Percentiles rank a stretch among this genome's conserved stretches.
Evolutionary conservation across 345 rosid genomes (phyloP).

Genomic region (Populus deltoides): DNA sequence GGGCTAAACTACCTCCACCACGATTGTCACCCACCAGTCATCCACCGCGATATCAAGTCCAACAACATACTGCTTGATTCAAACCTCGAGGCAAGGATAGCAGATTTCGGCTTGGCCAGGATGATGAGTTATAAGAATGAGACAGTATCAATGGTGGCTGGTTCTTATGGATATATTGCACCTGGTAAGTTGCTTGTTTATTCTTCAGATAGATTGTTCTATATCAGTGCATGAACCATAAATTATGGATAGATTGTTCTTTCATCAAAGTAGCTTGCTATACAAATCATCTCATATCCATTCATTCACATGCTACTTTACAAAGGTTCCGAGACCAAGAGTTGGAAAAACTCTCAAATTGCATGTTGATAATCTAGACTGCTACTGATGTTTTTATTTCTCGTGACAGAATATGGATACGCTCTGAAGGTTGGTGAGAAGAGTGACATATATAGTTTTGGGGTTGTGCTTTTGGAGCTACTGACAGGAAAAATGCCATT

Average conservation of each 20-base stretch:
- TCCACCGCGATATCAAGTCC: slow-evolving; percentile 88
- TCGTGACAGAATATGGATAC: slow-evolving; percentile 72
- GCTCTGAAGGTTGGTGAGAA: slow-evolving; percentile 78
- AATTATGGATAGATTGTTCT: background rate
- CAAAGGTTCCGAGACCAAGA: background rate
- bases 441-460: slow-evolving; percentile 83
- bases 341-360: slow-evolving; percentile 47
- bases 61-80: slow-evolving; percentile 82
- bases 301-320: background rate
- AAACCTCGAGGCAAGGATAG: slow-evolving; percentile 80
- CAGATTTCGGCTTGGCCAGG: slow-evolving; percentile 91
- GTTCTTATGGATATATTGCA: slow-evolving; percentile 95
- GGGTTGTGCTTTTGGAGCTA: slow-evolving; percentile 77
- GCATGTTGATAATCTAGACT: slow-evolving; percentile 51
- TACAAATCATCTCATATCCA: background rate
- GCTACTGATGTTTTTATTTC: slow-evolving; percentile 36
- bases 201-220: slow-evolving; percentile 38
- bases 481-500: slow-evolving; percentile 78
- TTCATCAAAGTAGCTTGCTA: background rate
- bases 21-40: slow-evolving; percentile 80
- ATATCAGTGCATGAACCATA: background rate
- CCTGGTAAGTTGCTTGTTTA: slow-evolving; percentile 64
- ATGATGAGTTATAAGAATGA: slow-evolving; percentile 84
- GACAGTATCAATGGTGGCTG: slow-evolving; percentile 91
- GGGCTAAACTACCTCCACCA: slow-evolving; percentile 95